Percentiles rank a stretch among this genome's conserved stretches.
Conservation (phyloP, 345 rosid species). For the Excoecaria agallocha region DNA sequence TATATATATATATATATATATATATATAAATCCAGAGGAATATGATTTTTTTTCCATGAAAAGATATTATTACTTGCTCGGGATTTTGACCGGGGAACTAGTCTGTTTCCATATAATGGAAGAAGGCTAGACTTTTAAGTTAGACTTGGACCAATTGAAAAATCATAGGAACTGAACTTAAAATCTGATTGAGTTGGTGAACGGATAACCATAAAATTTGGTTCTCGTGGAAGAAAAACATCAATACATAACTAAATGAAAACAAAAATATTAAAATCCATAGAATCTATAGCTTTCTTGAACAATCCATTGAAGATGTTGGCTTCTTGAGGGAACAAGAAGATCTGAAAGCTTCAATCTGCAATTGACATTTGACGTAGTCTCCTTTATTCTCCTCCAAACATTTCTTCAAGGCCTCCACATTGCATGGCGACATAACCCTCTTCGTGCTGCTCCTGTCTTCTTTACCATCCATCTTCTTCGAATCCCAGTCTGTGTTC, state of each 20-base stretch:
- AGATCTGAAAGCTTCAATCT: slow-evolving; percentile 73
- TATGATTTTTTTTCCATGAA: not conserved
- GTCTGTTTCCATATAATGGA: not conserved
- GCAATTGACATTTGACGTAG: slow-evolving; percentile 60
- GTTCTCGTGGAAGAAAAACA: not conserved
- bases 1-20: too few relatives aligned
- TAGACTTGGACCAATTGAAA: not conserved
- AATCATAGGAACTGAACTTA: not conserved
- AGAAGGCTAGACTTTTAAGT: not conserved
- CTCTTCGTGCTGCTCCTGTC: slow-evolving; percentile 41
- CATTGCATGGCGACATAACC: slow-evolving; percentile 62
- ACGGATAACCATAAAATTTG: not conserved
- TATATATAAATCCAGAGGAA: not conserved
- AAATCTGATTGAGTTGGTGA: not conserved
- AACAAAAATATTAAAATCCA: not conserved
- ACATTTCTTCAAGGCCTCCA: slow-evolving; percentile 83
- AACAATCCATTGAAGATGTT: slow-evolving; percentile 21
- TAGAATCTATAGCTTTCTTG: not conserved
- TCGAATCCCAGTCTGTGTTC: not conserved
- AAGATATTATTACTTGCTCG: not conserved
- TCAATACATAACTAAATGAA: not conserved
- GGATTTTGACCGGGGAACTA: not conserved
- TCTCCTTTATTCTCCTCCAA: slow-evolving; percentile 84
- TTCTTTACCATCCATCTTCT: slow-evolving; percentile 29
- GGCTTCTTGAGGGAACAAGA: slow-evolving; percentile 65